Percentiles rank a stretch among this genome's conserved stretches.
These are phyloP conservation scores for Artomyces pyxidatus DNA, from an alignment of 768 basidiomycete species.

Conservation along the genomic window DNA sequence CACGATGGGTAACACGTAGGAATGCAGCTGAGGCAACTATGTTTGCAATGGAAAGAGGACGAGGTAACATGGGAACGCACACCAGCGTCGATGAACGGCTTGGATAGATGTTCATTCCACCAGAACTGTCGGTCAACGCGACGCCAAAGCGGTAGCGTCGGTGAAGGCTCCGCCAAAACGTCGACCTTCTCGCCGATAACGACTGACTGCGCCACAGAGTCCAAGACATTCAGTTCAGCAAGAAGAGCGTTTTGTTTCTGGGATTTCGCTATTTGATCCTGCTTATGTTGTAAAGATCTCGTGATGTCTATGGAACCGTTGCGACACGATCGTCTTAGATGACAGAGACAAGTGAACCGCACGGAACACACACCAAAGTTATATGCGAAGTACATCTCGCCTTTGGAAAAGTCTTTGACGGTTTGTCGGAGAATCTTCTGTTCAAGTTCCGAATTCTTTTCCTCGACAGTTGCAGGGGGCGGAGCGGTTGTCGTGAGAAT, in stretches of 20 bases:
- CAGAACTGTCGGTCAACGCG: conserved; percentile 86
- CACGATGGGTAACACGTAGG: conserved; percentile 85
- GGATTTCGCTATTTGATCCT: conserved; percentile 50
- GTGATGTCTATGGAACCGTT: conserved; percentile 76
- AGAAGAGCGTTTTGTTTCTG: conserved; percentile 53
- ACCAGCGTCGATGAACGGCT: conserved; percentile 81
- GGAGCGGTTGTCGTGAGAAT: conserved; percentile 58
- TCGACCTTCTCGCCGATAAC: conserved; percentile 34
- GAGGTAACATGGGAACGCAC: conserved; percentile 33
- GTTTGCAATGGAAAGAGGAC: not conserved
- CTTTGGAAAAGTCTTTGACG: conserved; percentile 68
- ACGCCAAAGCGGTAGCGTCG: conserved; percentile 83
- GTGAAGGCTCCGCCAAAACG: conserved; percentile 60
- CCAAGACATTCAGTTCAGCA: conserved; percentile 48
- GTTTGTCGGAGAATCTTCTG: conserved; percentile 76
- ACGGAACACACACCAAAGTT: conserved; percentile 74
- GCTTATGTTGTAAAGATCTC: conserved; percentile 75
- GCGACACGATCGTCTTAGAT: too few relatives aligned
- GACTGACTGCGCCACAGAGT: conserved; percentile 20
- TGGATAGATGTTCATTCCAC: conserved; percentile 91
- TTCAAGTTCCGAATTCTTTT: conserved; percentile 70
- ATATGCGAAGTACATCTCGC: conserved; percentile 87
- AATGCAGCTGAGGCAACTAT: conserved; percentile 49
- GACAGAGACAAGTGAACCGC: too few relatives aligned
- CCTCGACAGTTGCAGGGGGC: conserved; percentile 52